phyloP scores from a whole-genome alignment of 331 rosid species.

The Arachis monticola region DNA sequence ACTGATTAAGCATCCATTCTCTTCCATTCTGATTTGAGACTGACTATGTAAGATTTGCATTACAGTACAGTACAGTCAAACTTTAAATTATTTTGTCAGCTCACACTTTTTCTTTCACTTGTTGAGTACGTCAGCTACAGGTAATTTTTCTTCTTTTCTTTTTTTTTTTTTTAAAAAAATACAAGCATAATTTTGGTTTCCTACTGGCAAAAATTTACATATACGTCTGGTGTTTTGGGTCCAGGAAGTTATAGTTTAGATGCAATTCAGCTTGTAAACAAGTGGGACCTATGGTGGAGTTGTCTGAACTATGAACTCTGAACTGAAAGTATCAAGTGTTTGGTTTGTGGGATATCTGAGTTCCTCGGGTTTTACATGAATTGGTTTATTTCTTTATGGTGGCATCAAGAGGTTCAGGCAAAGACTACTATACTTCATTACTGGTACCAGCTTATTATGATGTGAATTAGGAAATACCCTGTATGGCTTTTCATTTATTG shows the following conservation, averaged over 20 bases:
- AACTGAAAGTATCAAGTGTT: slow-evolving; percentile 18
- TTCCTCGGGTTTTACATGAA: slow-evolving; percentile 5
- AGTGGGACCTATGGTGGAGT: slow-evolving; percentile 17
- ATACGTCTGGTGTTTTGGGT: slow-evolving; percentile 17
- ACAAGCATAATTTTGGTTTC: slow-evolving; percentile 18
- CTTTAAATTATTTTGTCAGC: slow-evolving; percentile 28
- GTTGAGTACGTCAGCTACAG: slow-evolving; percentile 13
- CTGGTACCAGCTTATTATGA: slow-evolving; percentile 23
- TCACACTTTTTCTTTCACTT: slow-evolving; percentile 19
- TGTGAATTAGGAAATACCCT: slow-evolving; percentile 17
- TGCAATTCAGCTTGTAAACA: slow-evolving; percentile 13
- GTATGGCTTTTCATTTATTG: slow-evolving; percentile 6
- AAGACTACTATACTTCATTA: slow-evolving; percentile 1
- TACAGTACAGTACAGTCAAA: not conserved
- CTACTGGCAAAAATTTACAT: slow-evolving; percentile 6
- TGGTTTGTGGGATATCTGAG: slow-evolving; percentile 17
- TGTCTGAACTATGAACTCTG: not conserved
- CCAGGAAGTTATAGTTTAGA: not conserved
- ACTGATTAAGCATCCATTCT: not conserved
- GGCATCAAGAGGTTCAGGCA: slow-evolving; percentile 19
- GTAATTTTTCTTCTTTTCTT: not conserved
- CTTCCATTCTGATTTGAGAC: not conserved
- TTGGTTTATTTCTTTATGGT: slow-evolving; percentile 11
- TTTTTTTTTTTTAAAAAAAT: not conserved
- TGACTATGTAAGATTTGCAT: not conserved